A percentile compares a stretch with the other conserved stretches of the same genome.
These are phyloP conservation scores for Allantophomopsis cytisporea DNA, from an alignment of 2,329 filamentous ascomycete genomes.

Conservation along the genomic window DNA sequence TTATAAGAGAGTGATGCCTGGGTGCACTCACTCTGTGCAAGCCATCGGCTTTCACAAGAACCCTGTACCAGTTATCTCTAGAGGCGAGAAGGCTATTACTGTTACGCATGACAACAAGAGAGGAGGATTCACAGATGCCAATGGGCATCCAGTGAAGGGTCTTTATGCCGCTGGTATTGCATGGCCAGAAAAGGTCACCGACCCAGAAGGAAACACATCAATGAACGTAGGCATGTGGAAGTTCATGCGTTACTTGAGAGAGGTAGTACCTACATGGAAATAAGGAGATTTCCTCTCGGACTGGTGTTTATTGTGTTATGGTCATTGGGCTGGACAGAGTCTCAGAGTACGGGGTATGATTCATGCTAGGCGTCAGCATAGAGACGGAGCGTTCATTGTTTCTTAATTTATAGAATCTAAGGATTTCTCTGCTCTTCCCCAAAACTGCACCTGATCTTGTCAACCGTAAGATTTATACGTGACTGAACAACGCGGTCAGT, in stretches of 20 bases:
- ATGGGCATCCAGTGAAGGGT: slow-evolving; percentile 28
- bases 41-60: slow-evolving; percentile 43
- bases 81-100: slow-evolving; percentile 7
- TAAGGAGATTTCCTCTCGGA: neutral
- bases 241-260: slow-evolving; percentile 49
- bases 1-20: slow-evolving; percentile 30
- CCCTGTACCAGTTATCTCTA: slow-evolving; percentile 30
- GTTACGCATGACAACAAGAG: slow-evolving; percentile 20
- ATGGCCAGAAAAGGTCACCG: slow-evolving; percentile 44
- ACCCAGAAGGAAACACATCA: slow-evolving; percentile 47
- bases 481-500: no score
- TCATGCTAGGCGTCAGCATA: no score
- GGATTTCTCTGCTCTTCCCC: no score
- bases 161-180: slow-evolving; percentile 50
- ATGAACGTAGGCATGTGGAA: slow-evolving; percentile 50
- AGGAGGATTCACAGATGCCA: slow-evolving; percentile 30
- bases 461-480: no score
- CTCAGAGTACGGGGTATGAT: no score
- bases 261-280: slow-evolving; percentile 36
- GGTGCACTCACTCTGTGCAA: slow-evolving; percentile 38
- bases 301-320: no score
- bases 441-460: no score
- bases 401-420: no score
- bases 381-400: no score
- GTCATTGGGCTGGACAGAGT: no score